Percentiles rank a stretch among this genome's conserved stretches.
phyloP scores from a whole-genome alignment of 768 basidiomycete genomes.

The Galerina sulciceps region DNA sequence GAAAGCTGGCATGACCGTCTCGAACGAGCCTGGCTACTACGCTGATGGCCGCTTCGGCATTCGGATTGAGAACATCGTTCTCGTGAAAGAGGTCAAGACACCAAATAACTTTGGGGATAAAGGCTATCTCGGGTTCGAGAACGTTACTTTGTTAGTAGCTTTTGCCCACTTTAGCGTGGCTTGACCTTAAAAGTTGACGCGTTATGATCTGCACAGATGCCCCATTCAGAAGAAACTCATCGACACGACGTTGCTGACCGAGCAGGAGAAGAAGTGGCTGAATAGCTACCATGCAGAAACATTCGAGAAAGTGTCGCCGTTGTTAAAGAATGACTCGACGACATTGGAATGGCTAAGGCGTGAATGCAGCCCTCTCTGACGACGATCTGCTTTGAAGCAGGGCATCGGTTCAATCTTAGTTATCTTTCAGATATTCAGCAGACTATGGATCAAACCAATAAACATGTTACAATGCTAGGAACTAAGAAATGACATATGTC shows the following conservation, averaged over 20 bases:
- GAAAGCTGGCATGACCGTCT: constrained; percentile 87
- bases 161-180: neutral
- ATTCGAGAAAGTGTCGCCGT: constrained; percentile 70
- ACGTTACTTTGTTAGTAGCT: constrained; percentile 79
- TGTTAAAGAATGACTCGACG: constrained; percentile 63
- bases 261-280: constrained; percentile 77
- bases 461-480: neutral
- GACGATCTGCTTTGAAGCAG: neutral
- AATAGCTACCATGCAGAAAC: constrained; percentile 83
- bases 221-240: constrained; percentile 90
- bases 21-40: constrained; percentile 95
- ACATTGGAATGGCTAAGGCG: constrained; percentile 67
- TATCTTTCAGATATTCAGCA: neutral
- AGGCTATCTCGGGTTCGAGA: constrained; percentile 85
- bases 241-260: constrained; percentile 61
- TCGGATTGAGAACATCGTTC: constrained; percentile 88
- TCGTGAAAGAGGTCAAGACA: constrained; percentile 74
- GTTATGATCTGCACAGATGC: constrained; percentile 51
- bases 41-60: constrained; percentile 91
- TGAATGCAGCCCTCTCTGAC: constrained; percentile 52
- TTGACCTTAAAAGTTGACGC: neutral
- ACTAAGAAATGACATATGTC: too few relatives aligned
- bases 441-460: too few relatives aligned
- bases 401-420: neutral
- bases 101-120: constrained; percentile 82